Percentiles rank a stretch among this genome's conserved stretches.
Evolutionary conservation across 1,284 basidiomycete genomes (phyloP).

Genomic region (Vanrija humicola): DNA sequence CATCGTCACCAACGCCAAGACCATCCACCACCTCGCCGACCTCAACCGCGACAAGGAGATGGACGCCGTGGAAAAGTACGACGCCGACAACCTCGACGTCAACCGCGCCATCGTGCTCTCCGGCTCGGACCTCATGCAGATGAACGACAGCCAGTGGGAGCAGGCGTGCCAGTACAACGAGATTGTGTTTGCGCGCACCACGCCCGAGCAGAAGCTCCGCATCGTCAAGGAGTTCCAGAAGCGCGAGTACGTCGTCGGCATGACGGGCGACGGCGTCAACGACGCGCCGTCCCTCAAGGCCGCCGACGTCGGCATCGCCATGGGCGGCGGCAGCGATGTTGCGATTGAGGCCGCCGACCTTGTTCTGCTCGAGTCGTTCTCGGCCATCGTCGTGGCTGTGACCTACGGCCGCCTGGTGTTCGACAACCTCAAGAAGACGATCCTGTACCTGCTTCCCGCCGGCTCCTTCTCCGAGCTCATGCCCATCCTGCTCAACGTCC

Average conservation of each 20-base stretch:
- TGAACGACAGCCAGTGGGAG: conserved; percentile 55
- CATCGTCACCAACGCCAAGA: conserved; percentile 55
- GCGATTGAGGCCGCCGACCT: conserved; percentile 50
- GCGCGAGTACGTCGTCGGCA: conserved; percentile 56
- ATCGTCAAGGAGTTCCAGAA: conserved; percentile 63
- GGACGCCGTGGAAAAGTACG: conserved; percentile 20
- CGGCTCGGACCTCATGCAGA: conserved; percentile 55
- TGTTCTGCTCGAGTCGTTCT: conserved; percentile 45
- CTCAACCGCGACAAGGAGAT: conserved; percentile 36
- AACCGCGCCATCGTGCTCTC: conserved; percentile 53
- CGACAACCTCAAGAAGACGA: conserved; percentile 61
- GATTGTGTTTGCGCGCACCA: conserved; percentile 68
- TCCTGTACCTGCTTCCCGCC: conserved; percentile 48
- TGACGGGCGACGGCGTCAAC: conserved; percentile 67
- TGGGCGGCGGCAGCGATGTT: conserved; percentile 52
- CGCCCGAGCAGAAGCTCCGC: conserved; percentile 66
- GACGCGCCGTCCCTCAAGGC: conserved; percentile 60
- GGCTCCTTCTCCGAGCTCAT: conserved; percentile 63
- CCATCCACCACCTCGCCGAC: conserved; percentile 39
- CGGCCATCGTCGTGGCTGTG: conserved; percentile 50
- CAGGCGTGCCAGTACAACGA: conserved; percentile 59
- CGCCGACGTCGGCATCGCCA: conserved; percentile 54
- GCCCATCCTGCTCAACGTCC: conserved; percentile 59
- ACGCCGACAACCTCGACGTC: conserved; percentile 16
- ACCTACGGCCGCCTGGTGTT: conserved; percentile 63